A percentile compares a stretch with the other conserved stretches of the same genome.
Evolutionary conservation across 106 monocot species (phyloP).

Genomic region (Triglochin maritima): DNA sequence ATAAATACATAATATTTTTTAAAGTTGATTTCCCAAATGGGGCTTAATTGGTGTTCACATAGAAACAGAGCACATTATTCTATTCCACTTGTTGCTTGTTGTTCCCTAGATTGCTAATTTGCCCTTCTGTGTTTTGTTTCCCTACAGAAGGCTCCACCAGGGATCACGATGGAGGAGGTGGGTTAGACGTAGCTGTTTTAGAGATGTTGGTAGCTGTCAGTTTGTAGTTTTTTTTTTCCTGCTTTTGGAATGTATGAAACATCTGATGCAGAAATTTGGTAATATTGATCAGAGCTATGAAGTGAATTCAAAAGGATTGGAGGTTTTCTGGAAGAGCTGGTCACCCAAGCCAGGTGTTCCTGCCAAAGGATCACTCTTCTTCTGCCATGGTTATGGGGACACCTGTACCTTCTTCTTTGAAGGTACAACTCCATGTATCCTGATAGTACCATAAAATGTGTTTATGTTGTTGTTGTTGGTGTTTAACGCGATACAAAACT

Average conservation of each 20-base stretch:
- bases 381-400: slow-evolving; percentile 97
- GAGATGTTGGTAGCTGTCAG: neutral
- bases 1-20: too few relatives aligned
- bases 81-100: too few relatives aligned
- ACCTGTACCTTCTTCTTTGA: slow-evolving; percentile 99
- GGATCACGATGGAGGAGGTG: slow-evolving; percentile 72
- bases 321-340: slow-evolving; percentile 98
- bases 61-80: too few relatives aligned
- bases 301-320: slow-evolving; percentile 58
- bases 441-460: neutral
- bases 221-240: neutral
- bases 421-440: slow-evolving; percentile 20
- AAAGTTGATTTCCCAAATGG: too few relatives aligned
- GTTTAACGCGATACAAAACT: slow-evolving; percentile 1
- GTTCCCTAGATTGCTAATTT: too few relatives aligned
- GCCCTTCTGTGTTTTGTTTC: neutral
- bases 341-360: slow-evolving; percentile 32
- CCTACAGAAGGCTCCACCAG: slow-evolving; percentile 60
- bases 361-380: slow-evolving; percentile 72
- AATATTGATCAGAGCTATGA: slow-evolving; percentile 41
- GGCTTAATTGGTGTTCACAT: too few relatives aligned
- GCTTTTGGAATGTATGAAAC: neutral
- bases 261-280: neutral
- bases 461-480: neutral
- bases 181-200: neutral